Base-by-base conservation (phyloP, 2,329 filamentous ascomycete genomes). In the Pestalotiopsis sp. region DNA sequence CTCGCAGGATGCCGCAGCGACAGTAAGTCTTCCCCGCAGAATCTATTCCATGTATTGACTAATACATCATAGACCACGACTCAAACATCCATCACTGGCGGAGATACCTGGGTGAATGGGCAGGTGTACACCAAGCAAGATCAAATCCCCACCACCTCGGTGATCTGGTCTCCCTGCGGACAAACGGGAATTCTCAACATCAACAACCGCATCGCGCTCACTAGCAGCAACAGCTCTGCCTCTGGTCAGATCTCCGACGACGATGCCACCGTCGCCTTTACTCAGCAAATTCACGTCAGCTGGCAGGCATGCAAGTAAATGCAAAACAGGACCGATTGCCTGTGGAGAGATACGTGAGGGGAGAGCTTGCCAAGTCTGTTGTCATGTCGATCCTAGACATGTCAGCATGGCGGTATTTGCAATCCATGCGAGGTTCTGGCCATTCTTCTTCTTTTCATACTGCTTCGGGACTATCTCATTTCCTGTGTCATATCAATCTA, bases 61-160 rank as follows among this genome's bases (percentile, higher is more conserved):
- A 25, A 41, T 12, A 25, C 14, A n/a, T 31, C 7, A 4, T 56
- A 78, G 74, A 82, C 82, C 13, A 84, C 82, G 1, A 84, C 83
- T 2, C 76, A 78, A 69, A 83, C 82, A 41, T 81, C 80, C 59
- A 83, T 84, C 73, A 64, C 72, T 12, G 83, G 83, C 69, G 82
- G 82, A 70, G 80, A 79, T 66, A 70, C 79, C 66, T 84, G 82
- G 83, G 76, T 73, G 13, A 68, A 74, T 3, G 83, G 83, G 68
- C 79, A 84, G 75, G 82, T 84, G 17, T 84, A 84, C 78, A 84
- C 82, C 70, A 84, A 84, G 78, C 74, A 79, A 69, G 83, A 84
- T 75, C 75, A 78, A 70, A 75, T 84, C 41, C 82, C 82, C 38
- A 84, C 82, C 1, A 80, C 82, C 17, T 80, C 80, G 66, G 75